phyloP scores from a whole-genome alignment of 2,329 filamentous ascomycete genomes.

The Hypoxylon sp. region DNA sequence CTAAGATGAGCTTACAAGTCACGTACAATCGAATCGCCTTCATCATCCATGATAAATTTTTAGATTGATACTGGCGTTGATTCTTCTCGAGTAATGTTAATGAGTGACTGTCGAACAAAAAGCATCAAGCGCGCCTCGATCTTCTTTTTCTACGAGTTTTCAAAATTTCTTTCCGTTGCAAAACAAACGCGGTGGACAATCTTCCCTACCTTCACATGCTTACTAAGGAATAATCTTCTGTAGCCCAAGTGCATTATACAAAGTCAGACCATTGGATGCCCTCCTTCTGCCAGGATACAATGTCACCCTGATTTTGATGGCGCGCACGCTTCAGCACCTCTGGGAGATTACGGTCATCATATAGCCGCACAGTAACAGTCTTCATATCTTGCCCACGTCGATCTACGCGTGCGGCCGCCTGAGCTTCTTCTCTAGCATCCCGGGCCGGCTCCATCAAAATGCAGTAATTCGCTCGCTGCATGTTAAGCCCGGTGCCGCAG shows the following conservation, averaged over 20 bases:
- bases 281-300: conserved; percentile 28
- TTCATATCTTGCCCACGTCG: conserved; percentile 32
- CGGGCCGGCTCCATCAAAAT: conserved; percentile 36
- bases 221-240: too few relatives aligned
- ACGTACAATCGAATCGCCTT: too few relatives aligned
- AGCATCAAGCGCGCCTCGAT: too few relatives aligned
- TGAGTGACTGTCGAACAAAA: too few relatives aligned
- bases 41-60: too few relatives aligned
- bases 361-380: conserved; percentile 26
- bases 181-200: too few relatives aligned
- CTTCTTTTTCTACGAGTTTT: too few relatives aligned
- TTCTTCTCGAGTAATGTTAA: too few relatives aligned
- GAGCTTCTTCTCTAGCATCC: conserved; percentile 11
- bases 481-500: conserved; percentile 25
- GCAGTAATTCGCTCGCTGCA: conserved; percentile 39
- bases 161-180: too few relatives aligned
- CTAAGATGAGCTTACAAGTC: too few relatives aligned
- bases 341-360: conserved; percentile 34
- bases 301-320: conserved; percentile 26
- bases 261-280: conserved; percentile 21
- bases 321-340: conserved; percentile 27
- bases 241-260: neutral
- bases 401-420: conserved; percentile 34
- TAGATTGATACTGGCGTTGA: too few relatives aligned
- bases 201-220: too few relatives aligned